phyloP scores from a whole-genome alignment of 352 stramenopile genomes.

The Globisporangium megalacanthum region DNA sequence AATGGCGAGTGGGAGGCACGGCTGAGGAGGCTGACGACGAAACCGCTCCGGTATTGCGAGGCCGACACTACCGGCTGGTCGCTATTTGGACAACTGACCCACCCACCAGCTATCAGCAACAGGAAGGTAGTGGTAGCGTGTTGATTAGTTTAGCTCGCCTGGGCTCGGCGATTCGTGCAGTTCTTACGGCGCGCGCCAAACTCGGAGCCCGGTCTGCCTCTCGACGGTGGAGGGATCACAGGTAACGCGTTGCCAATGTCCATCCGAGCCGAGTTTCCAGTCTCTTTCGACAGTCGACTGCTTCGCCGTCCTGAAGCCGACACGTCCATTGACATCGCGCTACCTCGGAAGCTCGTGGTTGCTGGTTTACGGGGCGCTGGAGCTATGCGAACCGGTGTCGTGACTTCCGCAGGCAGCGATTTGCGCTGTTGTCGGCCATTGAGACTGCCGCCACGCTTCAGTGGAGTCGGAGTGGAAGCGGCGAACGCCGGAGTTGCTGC shows the following conservation, averaged over 20 bases:
- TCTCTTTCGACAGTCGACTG: not conserved
- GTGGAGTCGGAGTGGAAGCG: not conserved
- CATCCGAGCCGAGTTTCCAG: not conserved
- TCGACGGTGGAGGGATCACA: constrained; percentile 2
- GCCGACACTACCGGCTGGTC: not conserved
- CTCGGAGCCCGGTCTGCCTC: not conserved
- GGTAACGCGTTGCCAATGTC: constrained; percentile 1
- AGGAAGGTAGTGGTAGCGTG: no score
- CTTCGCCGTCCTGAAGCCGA: not conserved
- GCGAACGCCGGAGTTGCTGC: not conserved
- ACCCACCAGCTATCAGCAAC: no score
- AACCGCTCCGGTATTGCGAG: not conserved
- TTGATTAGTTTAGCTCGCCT: not conserved
- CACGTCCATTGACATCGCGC: not conserved
- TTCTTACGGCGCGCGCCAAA: not conserved
- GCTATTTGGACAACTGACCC: no score
- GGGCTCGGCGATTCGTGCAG: not conserved
- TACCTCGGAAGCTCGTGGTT: not conserved
- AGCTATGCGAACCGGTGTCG: not conserved
- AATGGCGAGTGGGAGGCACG: not conserved
- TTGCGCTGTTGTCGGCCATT: not conserved
- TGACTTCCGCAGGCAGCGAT: not conserved
- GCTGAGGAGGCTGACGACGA: not conserved
- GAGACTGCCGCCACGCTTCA: not conserved
- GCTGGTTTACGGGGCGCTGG: not conserved